These are phyloP conservation scores for Datura wrightii DNA, from an alignment of 257 asterid genomes.

Conservation along the genomic window DNA sequence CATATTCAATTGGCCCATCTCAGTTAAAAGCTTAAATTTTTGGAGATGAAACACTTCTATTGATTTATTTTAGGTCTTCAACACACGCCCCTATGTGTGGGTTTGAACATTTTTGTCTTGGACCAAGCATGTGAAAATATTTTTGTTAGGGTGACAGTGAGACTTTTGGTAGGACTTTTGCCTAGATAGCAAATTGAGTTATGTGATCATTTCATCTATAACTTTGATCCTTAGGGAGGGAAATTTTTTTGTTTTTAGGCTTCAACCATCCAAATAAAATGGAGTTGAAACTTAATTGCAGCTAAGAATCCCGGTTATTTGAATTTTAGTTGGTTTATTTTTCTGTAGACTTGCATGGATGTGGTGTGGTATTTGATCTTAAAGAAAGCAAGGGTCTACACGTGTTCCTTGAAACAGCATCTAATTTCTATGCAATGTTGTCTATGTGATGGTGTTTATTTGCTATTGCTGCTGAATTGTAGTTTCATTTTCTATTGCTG, in stretches of 20 bases:
- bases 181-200: not conserved
- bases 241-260: not conserved
- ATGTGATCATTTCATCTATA: not conserved
- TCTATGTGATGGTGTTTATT: not conserved
- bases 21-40: not conserved
- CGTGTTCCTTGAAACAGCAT: not conserved
- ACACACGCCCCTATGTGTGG: not conserved
- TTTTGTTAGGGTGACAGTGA: not conserved
- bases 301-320: not conserved
- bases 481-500: conserved; percentile 11
- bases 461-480: not conserved
- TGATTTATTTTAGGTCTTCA: not conserved
- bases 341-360: not conserved
- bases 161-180: not conserved
- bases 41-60: not conserved
- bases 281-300: not conserved
- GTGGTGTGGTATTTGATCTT: not conserved
- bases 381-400: not conserved
- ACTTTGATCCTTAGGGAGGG: not conserved
- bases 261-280: not conserved
- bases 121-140: not conserved
- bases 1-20: not conserved
- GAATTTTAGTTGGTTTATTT: conserved; percentile 1
- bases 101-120: not conserved
- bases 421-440: not conserved